These are phyloP conservation scores for Neurospora sp. DNA, from an alignment of 495 filamentous ascomycete species.

Conservation along the genomic window DNA sequence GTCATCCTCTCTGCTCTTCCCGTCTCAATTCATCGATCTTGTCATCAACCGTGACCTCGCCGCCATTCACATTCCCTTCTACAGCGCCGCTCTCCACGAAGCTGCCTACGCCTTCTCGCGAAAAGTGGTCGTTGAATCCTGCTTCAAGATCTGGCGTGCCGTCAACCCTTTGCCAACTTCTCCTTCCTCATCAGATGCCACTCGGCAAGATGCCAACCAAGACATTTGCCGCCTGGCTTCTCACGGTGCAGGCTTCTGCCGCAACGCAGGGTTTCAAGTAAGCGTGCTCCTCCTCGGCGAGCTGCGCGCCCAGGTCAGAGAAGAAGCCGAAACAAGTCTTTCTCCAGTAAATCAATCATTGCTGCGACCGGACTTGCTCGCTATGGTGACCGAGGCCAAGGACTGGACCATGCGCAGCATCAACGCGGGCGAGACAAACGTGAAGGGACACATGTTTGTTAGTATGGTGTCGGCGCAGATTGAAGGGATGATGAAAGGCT, in stretches of 20 bases:
- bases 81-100: constrained; percentile 23
- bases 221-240: constrained; percentile 23
- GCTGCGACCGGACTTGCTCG: constrained; percentile 38
- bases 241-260: constrained; percentile 34
- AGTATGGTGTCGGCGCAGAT: constrained; percentile 33
- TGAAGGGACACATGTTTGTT: constrained; percentile 44
- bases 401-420: constrained; percentile 33
- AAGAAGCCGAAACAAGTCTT: constrained; percentile 26
- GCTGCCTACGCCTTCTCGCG: constrained; percentile 40
- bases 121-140: constrained; percentile 36
- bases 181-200: not conserved
- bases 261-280: constrained; percentile 28
- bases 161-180: constrained; percentile 19
- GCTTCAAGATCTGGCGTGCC: constrained; percentile 39
- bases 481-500: constrained; percentile 28
- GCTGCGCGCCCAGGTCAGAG: constrained; percentile 37
- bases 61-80: constrained; percentile 41
- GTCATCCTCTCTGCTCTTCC: constrained; percentile 4
- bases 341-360: not conserved
- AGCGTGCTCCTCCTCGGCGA: constrained; percentile 37
- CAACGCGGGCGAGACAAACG: constrained; percentile 43
- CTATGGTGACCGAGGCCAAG: constrained; percentile 35
- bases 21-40: constrained; percentile 35
- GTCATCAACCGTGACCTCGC: constrained; percentile 36
- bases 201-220: constrained; percentile 15